Evolutionary conservation across 768 basidiomycete genomes (phyloP).

Genomic region (Strobilomyces echinocephalus): DNA sequence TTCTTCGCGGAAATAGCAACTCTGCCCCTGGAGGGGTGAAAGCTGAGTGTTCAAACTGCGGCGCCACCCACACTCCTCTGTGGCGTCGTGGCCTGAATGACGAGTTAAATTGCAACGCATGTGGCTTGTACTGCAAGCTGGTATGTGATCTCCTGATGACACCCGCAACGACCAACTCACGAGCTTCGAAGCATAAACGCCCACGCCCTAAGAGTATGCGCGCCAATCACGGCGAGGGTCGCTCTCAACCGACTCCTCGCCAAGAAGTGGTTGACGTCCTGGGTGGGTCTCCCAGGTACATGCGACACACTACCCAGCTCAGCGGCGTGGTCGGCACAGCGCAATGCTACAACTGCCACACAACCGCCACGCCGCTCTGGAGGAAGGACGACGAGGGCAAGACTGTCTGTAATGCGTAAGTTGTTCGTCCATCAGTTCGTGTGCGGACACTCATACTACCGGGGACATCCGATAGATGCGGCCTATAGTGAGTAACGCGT

Average conservation of each 20-base stretch:
- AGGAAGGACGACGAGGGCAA: slow-evolving; percentile 89
- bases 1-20: slow-evolving; percentile 30
- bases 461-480: slow-evolving; percentile 48
- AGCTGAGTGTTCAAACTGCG: slow-evolving; percentile 85
- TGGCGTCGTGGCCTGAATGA: slow-evolving; percentile 86
- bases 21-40: slow-evolving; percentile 58
- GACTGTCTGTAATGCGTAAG: slow-evolving; percentile 87
- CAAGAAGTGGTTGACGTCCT: slow-evolving; percentile 71
- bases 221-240: slow-evolving; percentile 66
- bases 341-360: slow-evolving; percentile 88
- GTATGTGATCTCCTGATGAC: slow-evolving; percentile 38
- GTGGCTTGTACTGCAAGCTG: slow-evolving; percentile 82
- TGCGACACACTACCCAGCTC: slow-evolving; percentile 27
- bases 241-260: slow-evolving; percentile 58
- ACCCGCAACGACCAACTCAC: background rate
- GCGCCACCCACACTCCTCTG: slow-evolving; percentile 82
- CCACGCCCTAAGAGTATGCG: slow-evolving; percentile 88
- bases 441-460: slow-evolving; percentile 10
- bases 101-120: slow-evolving; percentile 86
- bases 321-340: slow-evolving; percentile 42
- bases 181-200: slow-evolving; percentile 62
- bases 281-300: slow-evolving; percentile 44
- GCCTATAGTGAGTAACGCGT: slow-evolving; percentile 54
- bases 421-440: slow-evolving; percentile 19
- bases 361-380: slow-evolving; percentile 85